Evolutionary conservation across 2,329 filamentous ascomycete species (phyloP).

Genomic region (Fusarium sp.): DNA sequence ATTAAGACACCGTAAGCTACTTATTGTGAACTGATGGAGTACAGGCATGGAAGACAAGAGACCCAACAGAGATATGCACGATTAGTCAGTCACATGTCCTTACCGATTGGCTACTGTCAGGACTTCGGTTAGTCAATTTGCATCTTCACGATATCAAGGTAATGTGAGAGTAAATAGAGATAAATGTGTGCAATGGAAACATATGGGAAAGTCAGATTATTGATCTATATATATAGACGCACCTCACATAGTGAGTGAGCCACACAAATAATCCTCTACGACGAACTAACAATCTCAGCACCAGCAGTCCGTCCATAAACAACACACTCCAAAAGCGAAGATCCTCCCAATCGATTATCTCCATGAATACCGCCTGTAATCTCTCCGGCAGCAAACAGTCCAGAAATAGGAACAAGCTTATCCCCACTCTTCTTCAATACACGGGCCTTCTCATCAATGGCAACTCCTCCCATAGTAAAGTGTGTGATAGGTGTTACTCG

Average conservation of each 20-base stretch:
- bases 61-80: neutral
- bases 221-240: conserved; percentile 22
- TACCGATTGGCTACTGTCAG: neutral
- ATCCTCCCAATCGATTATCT: conserved; percentile 70
- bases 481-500: conserved; percentile 72
- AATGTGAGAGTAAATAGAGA: too few species aligned
- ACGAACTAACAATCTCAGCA: conserved; percentile 30
- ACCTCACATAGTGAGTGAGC: conserved; percentile 40
- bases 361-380: conserved; percentile 74
- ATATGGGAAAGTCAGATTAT: neutral
- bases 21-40: neutral
- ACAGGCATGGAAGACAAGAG: neutral
- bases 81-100: neutral
- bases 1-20: too few species aligned
- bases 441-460: conserved; percentile 65
- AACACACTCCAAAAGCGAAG: conserved; percentile 71
- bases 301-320: conserved; percentile 72
- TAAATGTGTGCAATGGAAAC: too few species aligned
- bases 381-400: conserved; percentile 73
- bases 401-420: conserved; percentile 59
- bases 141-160: too few species aligned
- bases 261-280: neutral
- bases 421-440: conserved; percentile 57
- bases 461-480: conserved; percentile 74
- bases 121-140: neutral